A percentile compares a stretch with the other conserved stretches of the same genome.
Evolutionary conservation across 2,329 filamentous ascomycete species (phyloP).

Genomic region (Fusarium sp.): DNA sequence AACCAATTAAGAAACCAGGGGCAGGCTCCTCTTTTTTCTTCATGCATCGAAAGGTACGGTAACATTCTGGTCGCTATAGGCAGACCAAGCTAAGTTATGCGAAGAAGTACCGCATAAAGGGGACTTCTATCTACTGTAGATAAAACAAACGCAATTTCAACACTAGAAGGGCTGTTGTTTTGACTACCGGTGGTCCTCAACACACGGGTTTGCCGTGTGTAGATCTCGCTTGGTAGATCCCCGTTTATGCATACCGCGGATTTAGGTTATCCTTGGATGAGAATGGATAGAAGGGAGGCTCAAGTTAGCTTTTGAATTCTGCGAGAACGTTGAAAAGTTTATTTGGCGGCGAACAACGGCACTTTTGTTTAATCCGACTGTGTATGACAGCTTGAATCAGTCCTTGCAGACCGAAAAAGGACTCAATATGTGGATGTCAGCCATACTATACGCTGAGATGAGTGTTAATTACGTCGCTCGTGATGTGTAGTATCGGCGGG

Average conservation of each 20-base stretch:
- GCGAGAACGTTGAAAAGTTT: constrained; percentile 12
- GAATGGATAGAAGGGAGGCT: constrained; percentile 2
- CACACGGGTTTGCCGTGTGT: neutral
- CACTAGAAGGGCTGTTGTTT: neutral
- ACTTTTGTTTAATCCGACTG: neutral
- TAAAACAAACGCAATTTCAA: constrained; percentile 30
- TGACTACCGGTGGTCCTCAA: neutral
- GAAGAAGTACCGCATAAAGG: constrained; percentile 23
- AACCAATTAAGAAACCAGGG: constrained; percentile 7
- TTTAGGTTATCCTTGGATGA: neutral
- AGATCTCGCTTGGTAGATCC: constrained; percentile 34
- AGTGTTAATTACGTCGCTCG: constrained; percentile 5
- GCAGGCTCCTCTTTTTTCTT: constrained; percentile 28
- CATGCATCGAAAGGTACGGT: constrained; percentile 9
- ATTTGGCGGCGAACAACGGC: neutral
- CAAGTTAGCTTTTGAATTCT: neutral
- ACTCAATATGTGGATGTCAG: neutral
- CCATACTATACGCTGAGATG: neutral
- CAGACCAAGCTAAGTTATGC: neutral
- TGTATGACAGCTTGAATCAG: neutral
- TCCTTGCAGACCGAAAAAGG: neutral
- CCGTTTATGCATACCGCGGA: constrained; percentile 7
- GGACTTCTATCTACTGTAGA: constrained; percentile 10
- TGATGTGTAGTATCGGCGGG: neutral
- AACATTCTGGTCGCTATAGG: constrained; percentile 1